Conservation (phyloP, 139 green algal species). For the Chlamydomonas schloesseri region DNA sequence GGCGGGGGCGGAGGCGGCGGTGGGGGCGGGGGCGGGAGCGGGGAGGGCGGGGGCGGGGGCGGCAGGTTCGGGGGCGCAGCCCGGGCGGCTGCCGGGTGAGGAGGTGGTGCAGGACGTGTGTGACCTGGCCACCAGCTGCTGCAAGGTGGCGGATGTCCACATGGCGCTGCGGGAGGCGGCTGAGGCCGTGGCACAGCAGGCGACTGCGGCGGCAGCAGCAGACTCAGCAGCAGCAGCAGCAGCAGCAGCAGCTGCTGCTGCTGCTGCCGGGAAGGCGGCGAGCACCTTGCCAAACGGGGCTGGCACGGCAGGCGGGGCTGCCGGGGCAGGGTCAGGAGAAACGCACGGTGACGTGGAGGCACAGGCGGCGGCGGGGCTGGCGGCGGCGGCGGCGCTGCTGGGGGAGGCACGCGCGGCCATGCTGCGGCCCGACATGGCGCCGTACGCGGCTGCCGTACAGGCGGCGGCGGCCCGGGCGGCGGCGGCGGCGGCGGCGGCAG, state of each 20-base stretch:
- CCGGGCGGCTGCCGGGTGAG: neutral
- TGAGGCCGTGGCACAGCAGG: neutral
- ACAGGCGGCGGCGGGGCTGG: neutral
- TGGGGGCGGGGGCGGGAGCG: neutral
- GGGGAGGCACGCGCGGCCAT: neutral
- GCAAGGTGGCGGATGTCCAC: slow-evolving; percentile 37
- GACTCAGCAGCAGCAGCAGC: too few relatives aligned
- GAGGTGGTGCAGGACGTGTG: slow-evolving; percentile 18
- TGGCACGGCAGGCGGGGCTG: too few relatives aligned
- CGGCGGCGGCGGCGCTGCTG: neutral
- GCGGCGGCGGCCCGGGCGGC: neutral
- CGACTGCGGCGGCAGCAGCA: neutral
- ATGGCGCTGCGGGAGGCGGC: neutral
- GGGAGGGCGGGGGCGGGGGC: neutral
- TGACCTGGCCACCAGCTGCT: slow-evolving; percentile 9
- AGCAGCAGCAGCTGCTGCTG: too few relatives aligned
- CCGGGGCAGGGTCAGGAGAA: too few relatives aligned
- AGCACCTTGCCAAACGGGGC: too few relatives aligned
- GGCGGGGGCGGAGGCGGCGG: neutral
- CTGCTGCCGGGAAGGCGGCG: too few relatives aligned
- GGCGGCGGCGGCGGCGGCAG: neutral
- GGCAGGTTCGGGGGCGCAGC: neutral
- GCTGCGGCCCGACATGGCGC: neutral
- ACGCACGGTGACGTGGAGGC: neutral
- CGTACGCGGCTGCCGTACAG: neutral